Evolutionary conservation across 495 filamentous ascomycete genomes (phyloP).

Genomic region (Aspergillus cavernicola): DNA sequence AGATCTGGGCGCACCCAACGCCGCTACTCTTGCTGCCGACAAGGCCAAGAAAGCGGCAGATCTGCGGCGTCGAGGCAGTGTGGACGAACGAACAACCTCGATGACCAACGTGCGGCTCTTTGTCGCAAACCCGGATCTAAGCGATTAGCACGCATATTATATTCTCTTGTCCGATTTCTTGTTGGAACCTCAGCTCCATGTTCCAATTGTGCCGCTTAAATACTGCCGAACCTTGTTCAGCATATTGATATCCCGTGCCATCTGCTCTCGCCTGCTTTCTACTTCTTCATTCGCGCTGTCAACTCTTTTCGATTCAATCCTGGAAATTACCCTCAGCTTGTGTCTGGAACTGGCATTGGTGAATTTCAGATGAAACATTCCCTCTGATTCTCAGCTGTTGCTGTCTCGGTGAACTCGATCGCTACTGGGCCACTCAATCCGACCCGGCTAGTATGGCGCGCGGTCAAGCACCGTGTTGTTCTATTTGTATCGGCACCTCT

Average conservation of each 20-base stretch:
- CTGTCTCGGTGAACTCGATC: too few species aligned
- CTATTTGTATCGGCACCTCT: slow-evolving; percentile 9
- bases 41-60: slow-evolving; percentile 73
- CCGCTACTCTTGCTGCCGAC: slow-evolving; percentile 47
- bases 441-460: too few species aligned
- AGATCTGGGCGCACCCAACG: slow-evolving; percentile 46
- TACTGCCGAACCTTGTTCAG: background rate
- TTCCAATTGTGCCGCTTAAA: background rate
- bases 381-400: too few species aligned
- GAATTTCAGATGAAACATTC: too few species aligned
- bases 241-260: slow-evolving; percentile 3
- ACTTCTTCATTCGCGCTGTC: slow-evolving; percentile 7
- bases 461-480: background rate
- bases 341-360: too few species aligned
- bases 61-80: slow-evolving; percentile 78
- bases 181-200: background rate
- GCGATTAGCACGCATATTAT: slow-evolving; percentile 45
- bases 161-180: background rate
- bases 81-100: slow-evolving; percentile 82
- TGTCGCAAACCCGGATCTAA: slow-evolving; percentile 89
- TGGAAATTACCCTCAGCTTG: slow-evolving; percentile 1
- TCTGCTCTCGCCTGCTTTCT: background rate
- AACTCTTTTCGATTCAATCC: slow-evolving; percentile 3
- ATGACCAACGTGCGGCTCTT: slow-evolving; percentile 85
- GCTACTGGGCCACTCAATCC: too few species aligned